Evolutionary conservation across 2,329 filamentous ascomycete species (phyloP).

Genomic region (Fusarium sp.): DNA sequence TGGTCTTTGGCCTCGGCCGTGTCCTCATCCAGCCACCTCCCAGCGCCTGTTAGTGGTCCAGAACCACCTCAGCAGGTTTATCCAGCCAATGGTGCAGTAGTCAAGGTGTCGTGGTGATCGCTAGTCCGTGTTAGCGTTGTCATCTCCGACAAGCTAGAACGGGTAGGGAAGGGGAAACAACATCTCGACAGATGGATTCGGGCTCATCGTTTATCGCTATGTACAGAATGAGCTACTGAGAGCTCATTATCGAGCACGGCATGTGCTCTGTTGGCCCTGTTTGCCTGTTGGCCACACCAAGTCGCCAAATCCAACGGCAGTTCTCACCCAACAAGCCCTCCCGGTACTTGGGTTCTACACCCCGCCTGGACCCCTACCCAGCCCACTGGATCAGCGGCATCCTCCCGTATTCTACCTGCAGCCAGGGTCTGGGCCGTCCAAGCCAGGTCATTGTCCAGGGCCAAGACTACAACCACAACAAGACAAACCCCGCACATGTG

Average conservation of each 20-base stretch:
- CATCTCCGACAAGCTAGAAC: neutral
- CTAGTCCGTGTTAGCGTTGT: conserved; percentile 24
- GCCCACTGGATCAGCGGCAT: neutral
- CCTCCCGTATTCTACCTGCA: neutral
- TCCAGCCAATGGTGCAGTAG: neutral
- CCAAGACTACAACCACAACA: neutral
- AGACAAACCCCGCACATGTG: neutral
- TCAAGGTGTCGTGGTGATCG: neutral
- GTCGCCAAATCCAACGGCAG: neutral
- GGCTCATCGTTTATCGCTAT: neutral
- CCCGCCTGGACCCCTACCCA: neutral
- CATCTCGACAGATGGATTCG: neutral
- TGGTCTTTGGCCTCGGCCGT: neutral
- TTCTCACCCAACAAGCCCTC: neutral
- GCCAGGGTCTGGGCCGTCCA: neutral
- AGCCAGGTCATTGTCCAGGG: neutral
- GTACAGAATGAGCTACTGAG: neutral
- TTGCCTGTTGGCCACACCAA: neutral
- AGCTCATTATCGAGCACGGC: neutral
- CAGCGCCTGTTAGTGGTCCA: neutral
- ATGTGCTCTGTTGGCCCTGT: neutral
- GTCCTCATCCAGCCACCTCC: neutral
- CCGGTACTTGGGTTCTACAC: neutral
- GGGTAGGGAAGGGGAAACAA: neutral
- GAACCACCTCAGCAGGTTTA: neutral